Conservation (phyloP, 768 basidiomycete genomes). For the Hypholoma fasciculare region DNA sequence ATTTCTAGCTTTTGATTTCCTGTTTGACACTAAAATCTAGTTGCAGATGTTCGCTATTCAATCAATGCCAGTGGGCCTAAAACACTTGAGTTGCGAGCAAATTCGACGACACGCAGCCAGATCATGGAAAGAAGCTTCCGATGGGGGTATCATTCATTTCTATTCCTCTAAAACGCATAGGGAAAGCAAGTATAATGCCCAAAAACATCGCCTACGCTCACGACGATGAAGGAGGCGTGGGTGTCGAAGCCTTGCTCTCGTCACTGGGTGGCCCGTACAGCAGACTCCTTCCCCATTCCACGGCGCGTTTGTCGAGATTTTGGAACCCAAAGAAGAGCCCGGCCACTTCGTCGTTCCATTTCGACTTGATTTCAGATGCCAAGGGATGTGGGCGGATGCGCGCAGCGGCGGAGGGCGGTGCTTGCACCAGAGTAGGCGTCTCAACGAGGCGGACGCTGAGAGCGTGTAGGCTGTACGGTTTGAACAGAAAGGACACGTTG, state of each 20-base stretch:
- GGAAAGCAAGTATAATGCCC: not conserved
- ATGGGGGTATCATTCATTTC: no score
- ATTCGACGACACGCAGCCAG: no score
- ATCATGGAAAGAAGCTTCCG: no score
- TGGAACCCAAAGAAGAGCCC: slow-evolving; percentile 41
- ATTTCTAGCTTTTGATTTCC: no score
- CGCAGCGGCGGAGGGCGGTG: slow-evolving; percentile 56
- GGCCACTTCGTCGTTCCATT: slow-evolving; percentile 62
- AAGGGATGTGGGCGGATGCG: slow-evolving; percentile 51
- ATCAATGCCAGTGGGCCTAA: no score
- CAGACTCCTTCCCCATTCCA: slow-evolving; percentile 45
- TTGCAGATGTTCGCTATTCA: no score
- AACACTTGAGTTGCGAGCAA: no score
- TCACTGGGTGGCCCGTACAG: slow-evolving; percentile 38
- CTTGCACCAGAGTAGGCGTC: slow-evolving; percentile 44
- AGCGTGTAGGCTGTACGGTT: slow-evolving; percentile 32
- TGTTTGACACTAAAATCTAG: no score
- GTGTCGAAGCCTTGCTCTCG: not conserved
- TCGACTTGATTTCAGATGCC: slow-evolving; percentile 45
- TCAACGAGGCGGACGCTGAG: slow-evolving; percentile 53
- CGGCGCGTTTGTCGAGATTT: slow-evolving; percentile 45
- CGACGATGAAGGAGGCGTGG: slow-evolving; percentile 1
- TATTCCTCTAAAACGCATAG: not conserved
- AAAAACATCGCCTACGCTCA: not conserved
- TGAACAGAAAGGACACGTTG: not conserved